Evolutionary conservation across 495 filamentous ascomycete genomes (phyloP).

Genomic region (Aspergillus carlsbadensis): DNA sequence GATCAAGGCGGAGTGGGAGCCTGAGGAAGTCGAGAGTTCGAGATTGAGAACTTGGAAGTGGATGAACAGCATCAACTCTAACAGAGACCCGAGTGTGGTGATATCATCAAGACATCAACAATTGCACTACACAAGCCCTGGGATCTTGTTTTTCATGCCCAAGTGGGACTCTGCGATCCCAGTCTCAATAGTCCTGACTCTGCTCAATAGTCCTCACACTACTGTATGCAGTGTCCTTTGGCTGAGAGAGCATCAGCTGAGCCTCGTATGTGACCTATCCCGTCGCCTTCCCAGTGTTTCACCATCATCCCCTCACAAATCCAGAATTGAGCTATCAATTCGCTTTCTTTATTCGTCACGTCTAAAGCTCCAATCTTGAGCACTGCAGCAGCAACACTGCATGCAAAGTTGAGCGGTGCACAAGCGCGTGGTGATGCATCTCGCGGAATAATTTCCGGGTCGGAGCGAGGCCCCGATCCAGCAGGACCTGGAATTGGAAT

Average conservation of each 20-base stretch:
- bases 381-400: neutral
- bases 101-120: conserved; percentile 8
- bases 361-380: neutral
- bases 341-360: neutral
- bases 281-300: neutral
- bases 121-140: neutral
- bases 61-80: neutral
- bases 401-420: neutral
- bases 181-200: neutral
- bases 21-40: neutral
- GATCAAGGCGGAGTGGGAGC: neutral
- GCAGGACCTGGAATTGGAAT: neutral
- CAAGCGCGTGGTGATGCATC: neutral
- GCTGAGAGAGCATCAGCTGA: neutral
- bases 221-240: neutral
- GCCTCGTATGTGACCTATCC: conserved; percentile 6
- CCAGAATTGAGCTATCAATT: neutral
- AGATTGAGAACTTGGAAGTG: neutral
- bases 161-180: neutral
- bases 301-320: neutral
- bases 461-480: neutral
- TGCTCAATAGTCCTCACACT: neutral
- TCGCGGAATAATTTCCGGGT: neutral
- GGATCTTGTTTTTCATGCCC: neutral
- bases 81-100: neutral